Evolutionary conservation across 1,139 yeast genomes (phyloP).

Genomic region (Pichia sp.): DNA sequence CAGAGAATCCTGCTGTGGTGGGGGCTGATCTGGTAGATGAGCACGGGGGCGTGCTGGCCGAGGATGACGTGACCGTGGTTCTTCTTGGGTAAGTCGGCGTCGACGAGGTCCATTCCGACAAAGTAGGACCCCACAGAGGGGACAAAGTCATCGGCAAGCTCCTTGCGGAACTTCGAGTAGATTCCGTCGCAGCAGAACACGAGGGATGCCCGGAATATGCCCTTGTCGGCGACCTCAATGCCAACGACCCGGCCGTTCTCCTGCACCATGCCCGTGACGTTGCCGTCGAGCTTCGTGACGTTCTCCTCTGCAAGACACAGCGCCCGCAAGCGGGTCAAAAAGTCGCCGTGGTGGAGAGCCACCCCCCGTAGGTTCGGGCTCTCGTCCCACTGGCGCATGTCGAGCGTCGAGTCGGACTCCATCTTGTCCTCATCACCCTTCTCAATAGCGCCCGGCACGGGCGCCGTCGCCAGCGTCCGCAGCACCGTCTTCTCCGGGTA

Average conservation of each 20-base stretch:
- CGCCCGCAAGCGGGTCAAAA: constrained; percentile 67
- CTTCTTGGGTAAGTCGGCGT: constrained; percentile 68
- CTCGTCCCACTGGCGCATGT: constrained; percentile 52
- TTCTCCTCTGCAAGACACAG: constrained; percentile 65
- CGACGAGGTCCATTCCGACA: constrained; percentile 70
- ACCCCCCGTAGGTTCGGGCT: constrained; percentile 65
- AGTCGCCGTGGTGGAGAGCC: constrained; percentile 89
- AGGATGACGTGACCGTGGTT: constrained; percentile 86
- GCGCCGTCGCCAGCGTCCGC: constrained; percentile 43
- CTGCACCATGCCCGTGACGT: constrained; percentile 60
- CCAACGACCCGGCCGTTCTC: constrained; percentile 60
- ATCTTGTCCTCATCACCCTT: constrained; percentile 55
- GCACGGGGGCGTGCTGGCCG: constrained; percentile 82
- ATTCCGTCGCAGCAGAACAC: constrained; percentile 91
- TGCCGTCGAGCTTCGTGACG: constrained; percentile 76
- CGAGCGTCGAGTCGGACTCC: constrained; percentile 45
- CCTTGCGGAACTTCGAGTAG: constrained; percentile 85
- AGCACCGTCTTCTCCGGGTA: constrained; percentile 56
- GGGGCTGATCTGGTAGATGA: constrained; percentile 81
- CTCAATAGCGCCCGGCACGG: constrained; percentile 51
- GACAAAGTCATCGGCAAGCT: constrained; percentile 45
- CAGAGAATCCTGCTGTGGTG: constrained; percentile 84
- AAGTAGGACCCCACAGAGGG: constrained; percentile 80
- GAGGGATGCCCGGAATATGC: constrained; percentile 51
- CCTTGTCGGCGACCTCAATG: constrained; percentile 45